Conservation (phyloP, 2,329 filamentous ascomycete species). For the Sordariomycetes sp. region DNA sequence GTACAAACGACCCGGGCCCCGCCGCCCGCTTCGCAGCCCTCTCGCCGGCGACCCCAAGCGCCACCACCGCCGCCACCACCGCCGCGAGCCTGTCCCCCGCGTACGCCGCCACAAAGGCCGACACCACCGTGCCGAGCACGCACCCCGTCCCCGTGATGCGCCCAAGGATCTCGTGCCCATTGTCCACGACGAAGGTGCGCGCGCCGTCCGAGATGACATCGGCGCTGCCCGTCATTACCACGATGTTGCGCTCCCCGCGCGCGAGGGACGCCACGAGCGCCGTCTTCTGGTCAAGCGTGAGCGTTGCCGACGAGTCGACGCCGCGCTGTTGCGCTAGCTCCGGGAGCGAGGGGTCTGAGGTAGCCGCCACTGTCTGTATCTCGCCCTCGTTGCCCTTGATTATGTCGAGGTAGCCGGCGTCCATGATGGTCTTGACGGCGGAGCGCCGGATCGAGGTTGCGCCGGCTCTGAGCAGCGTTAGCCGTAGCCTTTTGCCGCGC, state of each 20-base stretch:
- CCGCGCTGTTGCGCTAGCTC: constrained; percentile 52
- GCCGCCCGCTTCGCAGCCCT: constrained; percentile 51
- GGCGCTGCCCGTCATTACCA: constrained; percentile 66
- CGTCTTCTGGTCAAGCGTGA: constrained; percentile 37
- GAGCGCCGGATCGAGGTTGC: constrained; percentile 62
- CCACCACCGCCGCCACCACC: constrained; percentile 56
- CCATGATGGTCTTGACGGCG: constrained; percentile 59
- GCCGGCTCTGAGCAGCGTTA: constrained; percentile 41
- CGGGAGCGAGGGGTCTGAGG: constrained; percentile 4
- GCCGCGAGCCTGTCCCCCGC: constrained; percentile 55
- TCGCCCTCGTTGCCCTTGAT: constrained; percentile 94
- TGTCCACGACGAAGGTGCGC: constrained; percentile 53
- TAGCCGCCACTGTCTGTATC: constrained; percentile 56
- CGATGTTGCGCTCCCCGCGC: constrained; percentile 49
- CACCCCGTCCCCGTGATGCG: constrained; percentile 73
- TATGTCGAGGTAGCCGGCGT: constrained; percentile 64
- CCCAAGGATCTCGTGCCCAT: constrained; percentile 62
- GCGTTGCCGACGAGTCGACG: constrained; percentile 62
- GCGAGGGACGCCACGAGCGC: constrained; percentile 55
- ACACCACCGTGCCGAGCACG: constrained; percentile 69
- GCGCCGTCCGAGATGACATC: constrained; percentile 69
- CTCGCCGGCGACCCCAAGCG: constrained; percentile 67
- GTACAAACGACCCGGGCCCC: constrained; percentile 79
- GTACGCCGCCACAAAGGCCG: constrained; percentile 50
- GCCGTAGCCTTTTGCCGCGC: background rate